Evolutionary conservation across 139 green algal genomes (phyloP).

Genomic region (Raphidocelis subcapitata): DNA sequence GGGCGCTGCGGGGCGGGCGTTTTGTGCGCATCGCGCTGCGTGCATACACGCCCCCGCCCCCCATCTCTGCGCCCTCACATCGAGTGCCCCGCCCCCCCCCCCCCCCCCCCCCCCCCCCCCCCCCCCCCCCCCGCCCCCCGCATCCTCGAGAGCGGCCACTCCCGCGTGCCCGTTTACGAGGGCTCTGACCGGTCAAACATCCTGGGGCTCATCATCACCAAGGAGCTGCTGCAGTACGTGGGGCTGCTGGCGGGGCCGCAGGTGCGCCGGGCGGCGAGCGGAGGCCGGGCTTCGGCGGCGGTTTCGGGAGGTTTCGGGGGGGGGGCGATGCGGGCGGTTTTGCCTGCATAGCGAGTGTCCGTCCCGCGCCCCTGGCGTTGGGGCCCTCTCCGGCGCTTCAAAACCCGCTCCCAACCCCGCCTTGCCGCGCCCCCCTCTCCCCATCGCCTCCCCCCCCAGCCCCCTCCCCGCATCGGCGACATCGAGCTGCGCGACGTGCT

Average conservation of each 20-base stretch:
- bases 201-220: slow-evolving; percentile 70
- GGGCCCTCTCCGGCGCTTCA: too few relatives aligned
- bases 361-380: too few relatives aligned
- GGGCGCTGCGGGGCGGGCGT: too few relatives aligned
- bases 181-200: slow-evolving; percentile 43
- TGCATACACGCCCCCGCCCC: too few relatives aligned
- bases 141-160: slow-evolving; percentile 64
- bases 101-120: background rate
- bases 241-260: background rate
- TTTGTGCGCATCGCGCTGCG: too few relatives aligned
- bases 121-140: background rate
- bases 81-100: background rate
- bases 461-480: background rate
- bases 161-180: slow-evolving; percentile 68
- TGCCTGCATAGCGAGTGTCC: too few relatives aligned
- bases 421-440: too few relatives aligned
- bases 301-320: background rate
- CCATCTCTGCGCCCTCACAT: too few relatives aligned
- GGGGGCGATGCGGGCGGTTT: background rate
- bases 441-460: too few relatives aligned
- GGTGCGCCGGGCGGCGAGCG: background rate
- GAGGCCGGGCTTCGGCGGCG: background rate
- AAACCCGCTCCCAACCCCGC: too few relatives aligned
- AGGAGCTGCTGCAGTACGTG: slow-evolving; percentile 56
- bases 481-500: slow-evolving; percentile 37